phyloP scores from a whole-genome alignment of 2,329 filamentous ascomycete genomes.

The Botryotinia convoluta region DNA sequence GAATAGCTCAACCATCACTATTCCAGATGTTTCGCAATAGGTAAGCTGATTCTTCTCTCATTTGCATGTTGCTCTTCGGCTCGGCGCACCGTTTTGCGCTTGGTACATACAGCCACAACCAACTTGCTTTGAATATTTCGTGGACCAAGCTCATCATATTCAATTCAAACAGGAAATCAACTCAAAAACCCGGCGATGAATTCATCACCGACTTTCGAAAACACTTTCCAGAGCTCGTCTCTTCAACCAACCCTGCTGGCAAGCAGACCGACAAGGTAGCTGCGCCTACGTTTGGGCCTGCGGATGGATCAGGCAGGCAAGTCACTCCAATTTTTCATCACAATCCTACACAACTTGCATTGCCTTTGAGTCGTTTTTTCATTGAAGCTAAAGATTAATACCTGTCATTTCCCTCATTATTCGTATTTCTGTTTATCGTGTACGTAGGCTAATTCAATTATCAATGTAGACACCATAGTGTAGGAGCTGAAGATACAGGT shows the following conservation, averaged over 20 bases:
- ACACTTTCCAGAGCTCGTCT: constrained; percentile 72
- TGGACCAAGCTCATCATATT: neutral
- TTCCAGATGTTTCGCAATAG: constrained; percentile 41
- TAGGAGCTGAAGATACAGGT: constrained; percentile 40
- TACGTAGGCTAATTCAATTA: neutral
- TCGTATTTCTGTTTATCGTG: neutral
- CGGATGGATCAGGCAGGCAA: constrained; percentile 32
- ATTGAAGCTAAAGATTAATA: neutral
- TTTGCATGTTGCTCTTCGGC: neutral
- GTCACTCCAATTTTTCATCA: constrained; percentile 12
- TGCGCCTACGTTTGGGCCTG: constrained; percentile 28
- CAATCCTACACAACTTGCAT: neutral
- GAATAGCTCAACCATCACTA: constrained; percentile 23
- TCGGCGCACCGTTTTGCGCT: constrained; percentile 4
- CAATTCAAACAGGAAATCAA: constrained; percentile 51
- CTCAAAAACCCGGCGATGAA: constrained; percentile 83
- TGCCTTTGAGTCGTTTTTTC: neutral
- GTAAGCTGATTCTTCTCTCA: constrained; percentile 29
- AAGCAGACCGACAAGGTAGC: constrained; percentile 38
- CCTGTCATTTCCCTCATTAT: neutral
- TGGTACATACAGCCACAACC: neutral
- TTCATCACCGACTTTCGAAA: constrained; percentile 81
- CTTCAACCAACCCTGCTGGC: constrained; percentile 46
- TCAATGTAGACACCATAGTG: constrained; percentile 32
- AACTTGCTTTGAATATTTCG: neutral